Evolutionary conservation across 148 eudicot species (phyloP), one percentile per base, ranked within the genome.

Genomic region (Euryodendron excelsum): DNA sequence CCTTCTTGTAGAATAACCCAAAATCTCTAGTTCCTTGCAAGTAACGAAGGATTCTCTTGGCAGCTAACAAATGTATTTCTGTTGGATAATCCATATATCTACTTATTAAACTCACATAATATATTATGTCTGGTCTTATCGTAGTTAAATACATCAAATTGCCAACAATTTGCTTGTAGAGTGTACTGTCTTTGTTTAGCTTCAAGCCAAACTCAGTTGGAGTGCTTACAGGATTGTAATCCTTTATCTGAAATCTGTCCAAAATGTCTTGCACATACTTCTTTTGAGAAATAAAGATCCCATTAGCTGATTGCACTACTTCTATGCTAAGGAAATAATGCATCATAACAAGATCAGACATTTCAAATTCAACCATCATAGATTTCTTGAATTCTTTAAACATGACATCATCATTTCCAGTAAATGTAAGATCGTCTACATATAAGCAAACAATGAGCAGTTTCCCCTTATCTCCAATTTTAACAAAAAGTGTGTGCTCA

Each of bases 401-500:
- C 31, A 23, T 27, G 14, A 1, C 31, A 5, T 5, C 31, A 12
- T 27, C 31, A 60, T 8, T 60, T 27, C 64, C 64, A 7, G 14
- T 60, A 2, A 2, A 27, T 1, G 25, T 60, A 0, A 25, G 31
- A 27, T 60, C 31, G 25, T 60, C 64, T 5, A 60, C 31, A 25
- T 60, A 60, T 27, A 60, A 60, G 31, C 31, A 60, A 1, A 60
- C 31, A 8, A 60, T 27, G 28, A 60, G 64, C 64, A 60, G 3
- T 23, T 27, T 60, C 13, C 31, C 31, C 3, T 8, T 10, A 60
- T 23, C 72, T 4, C 17, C 41, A 9, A 8, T 17, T 31, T 68
- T 77, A 21, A 34, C 12, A 28, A 52, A 77, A 0, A 77, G 33
- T 23, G 69, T 21, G 3, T 71, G 83, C 9, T 75, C 77, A 28